Percentiles rank a stretch among this genome's conserved stretches.
Conservation (phyloP, 768 basidiomycete species). For the Mycena galopus region DNA sequence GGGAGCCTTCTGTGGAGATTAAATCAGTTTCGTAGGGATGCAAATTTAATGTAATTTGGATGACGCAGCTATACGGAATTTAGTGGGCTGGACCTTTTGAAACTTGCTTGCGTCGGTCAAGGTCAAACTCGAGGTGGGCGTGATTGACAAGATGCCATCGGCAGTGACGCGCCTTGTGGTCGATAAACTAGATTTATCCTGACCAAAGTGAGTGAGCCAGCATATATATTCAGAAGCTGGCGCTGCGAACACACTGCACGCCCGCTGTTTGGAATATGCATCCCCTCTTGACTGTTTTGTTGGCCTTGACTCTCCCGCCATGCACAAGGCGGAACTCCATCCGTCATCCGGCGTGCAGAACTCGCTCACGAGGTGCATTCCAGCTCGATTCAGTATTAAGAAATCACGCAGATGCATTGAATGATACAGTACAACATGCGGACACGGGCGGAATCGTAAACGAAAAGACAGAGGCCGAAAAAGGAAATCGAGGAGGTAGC, state of each 20-base stretch:
- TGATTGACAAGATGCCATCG: neutral
- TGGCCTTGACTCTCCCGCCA: neutral
- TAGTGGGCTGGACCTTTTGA: neutral
- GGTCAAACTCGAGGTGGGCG: neutral
- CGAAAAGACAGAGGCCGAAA: neutral
- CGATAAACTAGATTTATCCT: neutral
- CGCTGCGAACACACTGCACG: neutral
- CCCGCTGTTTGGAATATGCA: neutral
- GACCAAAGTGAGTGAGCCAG: neutral
- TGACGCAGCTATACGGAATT: neutral
- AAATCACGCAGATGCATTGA: neutral
- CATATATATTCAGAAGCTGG: neutral
- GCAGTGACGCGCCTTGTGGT: neutral
- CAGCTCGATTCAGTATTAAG: neutral
- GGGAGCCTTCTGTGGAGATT: neutral
- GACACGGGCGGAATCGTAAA: neutral
- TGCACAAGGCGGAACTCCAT: neutral
- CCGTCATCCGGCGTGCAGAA: neutral
- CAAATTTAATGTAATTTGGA: neutral
- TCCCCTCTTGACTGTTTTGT: neutral
- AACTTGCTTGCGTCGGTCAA: neutral
- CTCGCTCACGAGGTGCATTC: neutral
- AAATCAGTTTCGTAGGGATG: neutral
- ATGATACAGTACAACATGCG: neutral
- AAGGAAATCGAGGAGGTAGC: neutral